phyloP scores from a whole-genome alignment of 1,139 yeast species.

The Meyerozyma guilliermondii region DNA sequence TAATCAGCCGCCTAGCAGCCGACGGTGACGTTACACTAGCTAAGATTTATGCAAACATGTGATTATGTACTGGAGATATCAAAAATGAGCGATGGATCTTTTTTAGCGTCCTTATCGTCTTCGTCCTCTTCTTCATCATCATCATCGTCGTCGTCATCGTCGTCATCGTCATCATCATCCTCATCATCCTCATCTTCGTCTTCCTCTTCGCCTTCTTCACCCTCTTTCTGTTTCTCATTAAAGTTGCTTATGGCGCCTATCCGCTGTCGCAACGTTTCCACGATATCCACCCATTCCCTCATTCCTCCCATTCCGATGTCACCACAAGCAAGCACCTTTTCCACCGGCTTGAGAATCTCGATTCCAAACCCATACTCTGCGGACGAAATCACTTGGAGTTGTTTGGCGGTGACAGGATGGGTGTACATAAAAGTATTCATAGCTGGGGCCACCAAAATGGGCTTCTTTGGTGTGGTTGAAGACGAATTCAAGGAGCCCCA shows the following conservation, averaged over 20 bases:
- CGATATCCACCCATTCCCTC: conserved; percentile 95
- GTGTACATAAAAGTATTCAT: conserved; percentile 97
- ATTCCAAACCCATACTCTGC: conserved; percentile 47
- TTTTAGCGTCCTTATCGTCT: conserved; percentile 26
- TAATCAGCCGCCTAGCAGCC: not conserved
- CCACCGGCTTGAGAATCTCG: conserved; percentile 85
- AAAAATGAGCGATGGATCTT: conserved; percentile 9
- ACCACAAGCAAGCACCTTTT: conserved; percentile 89
- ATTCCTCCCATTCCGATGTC: conserved; percentile 98
- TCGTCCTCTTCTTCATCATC: conserved; percentile 35
- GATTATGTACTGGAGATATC: conserved; percentile 4
- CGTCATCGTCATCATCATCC: conserved; percentile 29
- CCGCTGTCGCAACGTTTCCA: conserved; percentile 64
- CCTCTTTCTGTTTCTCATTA: conserved; percentile 22
- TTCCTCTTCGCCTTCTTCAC: conserved; percentile 19
- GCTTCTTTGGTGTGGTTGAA: conserved; percentile 39
- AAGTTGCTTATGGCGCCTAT: conserved; percentile 32
- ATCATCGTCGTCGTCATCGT: conserved; percentile 30
- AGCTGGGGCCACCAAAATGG: conserved; percentile 90
- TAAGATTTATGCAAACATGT: not conserved
- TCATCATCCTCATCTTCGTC: conserved; percentile 19
- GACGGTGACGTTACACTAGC: not conserved
- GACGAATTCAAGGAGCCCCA: conserved; percentile 66
- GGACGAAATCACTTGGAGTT: conserved; percentile 50
- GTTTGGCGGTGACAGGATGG: conserved; percentile 87